Conservation (phyloP, 345 rosid species). For the Noccaea bulbosa region DNA sequence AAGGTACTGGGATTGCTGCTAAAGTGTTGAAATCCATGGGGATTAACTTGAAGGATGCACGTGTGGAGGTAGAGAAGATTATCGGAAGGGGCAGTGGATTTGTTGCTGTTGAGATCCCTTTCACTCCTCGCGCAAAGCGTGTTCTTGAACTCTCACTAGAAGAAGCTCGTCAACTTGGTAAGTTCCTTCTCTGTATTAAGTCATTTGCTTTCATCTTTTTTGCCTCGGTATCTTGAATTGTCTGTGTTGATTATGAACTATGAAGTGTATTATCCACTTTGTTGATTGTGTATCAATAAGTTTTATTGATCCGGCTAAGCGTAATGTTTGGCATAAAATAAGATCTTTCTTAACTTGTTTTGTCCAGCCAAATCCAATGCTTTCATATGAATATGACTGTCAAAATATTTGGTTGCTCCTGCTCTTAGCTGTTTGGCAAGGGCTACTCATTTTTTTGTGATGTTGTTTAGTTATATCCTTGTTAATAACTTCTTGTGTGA, state of each 20-base stretch:
- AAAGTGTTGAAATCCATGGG: conserved; percentile 97
- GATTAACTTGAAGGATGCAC: conserved; percentile 90
- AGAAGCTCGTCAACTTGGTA: conserved; percentile 96
- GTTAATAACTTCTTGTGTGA: conserved; percentile 14
- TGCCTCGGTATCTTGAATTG: conserved; percentile 15
- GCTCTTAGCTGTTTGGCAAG: conserved; percentile 13
- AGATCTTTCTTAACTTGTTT: background rate
- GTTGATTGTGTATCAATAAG: background rate
- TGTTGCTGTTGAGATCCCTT: conserved; percentile 97
- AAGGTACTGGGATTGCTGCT: conserved; percentile 97
- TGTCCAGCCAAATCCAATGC: background rate
- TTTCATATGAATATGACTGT: no score
- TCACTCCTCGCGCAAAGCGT: conserved; percentile 97
- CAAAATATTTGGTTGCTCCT: background rate
- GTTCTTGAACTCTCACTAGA: conserved; percentile 92
- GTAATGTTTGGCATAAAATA: background rate
- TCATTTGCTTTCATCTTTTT: background rate
- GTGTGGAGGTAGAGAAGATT: conserved; percentile 95
- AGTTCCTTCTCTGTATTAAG: background rate
- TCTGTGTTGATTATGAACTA: background rate
- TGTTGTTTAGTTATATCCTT: background rate
- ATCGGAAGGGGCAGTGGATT: conserved; percentile 98
- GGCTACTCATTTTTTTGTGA: background rate
- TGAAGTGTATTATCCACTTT: conserved; percentile 1
- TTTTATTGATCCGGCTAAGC: no score